phyloP scores from a whole-genome alignment of 306 rosid genomes.

The Castanopsis chinensis region DNA sequence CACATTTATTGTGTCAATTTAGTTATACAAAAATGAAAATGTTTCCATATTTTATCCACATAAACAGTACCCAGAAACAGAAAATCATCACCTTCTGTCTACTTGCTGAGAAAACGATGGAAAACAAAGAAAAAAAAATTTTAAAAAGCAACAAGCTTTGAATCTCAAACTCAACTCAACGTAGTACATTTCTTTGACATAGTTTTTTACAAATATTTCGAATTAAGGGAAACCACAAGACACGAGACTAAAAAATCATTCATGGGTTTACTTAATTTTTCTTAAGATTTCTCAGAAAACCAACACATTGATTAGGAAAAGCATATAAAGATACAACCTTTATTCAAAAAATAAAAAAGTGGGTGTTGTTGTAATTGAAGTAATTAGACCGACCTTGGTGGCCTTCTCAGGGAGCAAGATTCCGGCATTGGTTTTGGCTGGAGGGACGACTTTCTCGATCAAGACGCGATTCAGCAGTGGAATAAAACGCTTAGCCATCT shows the following conservation, averaged over 20 bases:
- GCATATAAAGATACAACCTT: conserved; percentile 9
- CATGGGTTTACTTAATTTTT: neutral
- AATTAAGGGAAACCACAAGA: too few species aligned
- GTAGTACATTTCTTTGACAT: neutral
- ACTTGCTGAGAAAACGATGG: neutral
- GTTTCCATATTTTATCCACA: neutral
- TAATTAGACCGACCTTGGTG: conserved; percentile 39
- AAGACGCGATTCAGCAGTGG: conserved; percentile 76
- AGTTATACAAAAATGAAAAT: neutral
- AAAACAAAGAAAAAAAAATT: neutral
- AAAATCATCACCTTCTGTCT: neutral
- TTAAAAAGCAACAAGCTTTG: neutral
- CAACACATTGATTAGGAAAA: neutral
- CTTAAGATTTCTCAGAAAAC: neutral
- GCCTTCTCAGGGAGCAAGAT: conserved; percentile 63
- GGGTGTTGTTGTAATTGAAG: neutral
- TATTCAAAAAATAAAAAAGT: neutral
- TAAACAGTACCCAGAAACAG: neutral
- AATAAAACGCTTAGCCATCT: conserved; percentile 71
- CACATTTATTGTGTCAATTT: neutral
- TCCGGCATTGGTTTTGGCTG: conserved; percentile 60
- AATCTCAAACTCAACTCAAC: neutral
- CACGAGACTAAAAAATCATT: too few species aligned
- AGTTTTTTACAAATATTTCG: too few species aligned
- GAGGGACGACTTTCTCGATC: conserved; percentile 68